Conservation (phyloP, 495 filamentous ascomycete genomes). For the Neurospora tetrasperma region DNA sequence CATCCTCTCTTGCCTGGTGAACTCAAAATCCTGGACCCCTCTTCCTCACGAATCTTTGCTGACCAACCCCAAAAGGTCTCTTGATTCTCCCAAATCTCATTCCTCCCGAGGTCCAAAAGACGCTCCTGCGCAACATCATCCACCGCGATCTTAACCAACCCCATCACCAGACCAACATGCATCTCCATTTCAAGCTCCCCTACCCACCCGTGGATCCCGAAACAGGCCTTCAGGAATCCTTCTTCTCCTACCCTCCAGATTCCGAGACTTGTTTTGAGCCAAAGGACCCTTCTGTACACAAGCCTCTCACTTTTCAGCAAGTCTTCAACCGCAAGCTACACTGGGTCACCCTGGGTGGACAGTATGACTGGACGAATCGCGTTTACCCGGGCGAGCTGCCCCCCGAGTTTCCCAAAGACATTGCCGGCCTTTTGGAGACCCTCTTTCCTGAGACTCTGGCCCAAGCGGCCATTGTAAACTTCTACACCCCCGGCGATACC, state of each 20-base stretch:
- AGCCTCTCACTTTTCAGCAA: slow-evolving; percentile 52
- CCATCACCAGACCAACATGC: slow-evolving; percentile 72
- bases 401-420: slow-evolving; percentile 66
- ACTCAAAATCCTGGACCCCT: background rate
- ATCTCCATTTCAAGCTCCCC: slow-evolving; percentile 67
- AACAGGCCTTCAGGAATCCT: slow-evolving; percentile 20
- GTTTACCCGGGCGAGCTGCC: slow-evolving; percentile 57
- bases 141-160: slow-evolving; percentile 72
- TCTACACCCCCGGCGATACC: slow-evolving; percentile 81
- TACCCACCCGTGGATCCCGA: slow-evolving; percentile 40
- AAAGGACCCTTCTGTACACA: slow-evolving; percentile 57
- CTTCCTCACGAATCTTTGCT: background rate
- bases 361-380: slow-evolving; percentile 90
- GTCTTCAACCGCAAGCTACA: slow-evolving; percentile 68
- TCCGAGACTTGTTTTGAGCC: slow-evolving; percentile 43
- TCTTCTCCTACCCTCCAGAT: slow-evolving; percentile 35
- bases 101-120: slow-evolving; percentile 54
- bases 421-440: slow-evolving; percentile 49
- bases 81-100: slow-evolving; percentile 64
- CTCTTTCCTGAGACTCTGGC: slow-evolving; percentile 64
- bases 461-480: slow-evolving; percentile 83
- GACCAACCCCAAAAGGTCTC: slow-evolving; percentile 44
- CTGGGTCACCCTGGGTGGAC: slow-evolving; percentile 87
- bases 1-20: slow-evolving; percentile 32
- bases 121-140: slow-evolving; percentile 57